Base-by-base conservation (phyloP, 139 green algal species). In the Nannochloris sp. region DNA sequence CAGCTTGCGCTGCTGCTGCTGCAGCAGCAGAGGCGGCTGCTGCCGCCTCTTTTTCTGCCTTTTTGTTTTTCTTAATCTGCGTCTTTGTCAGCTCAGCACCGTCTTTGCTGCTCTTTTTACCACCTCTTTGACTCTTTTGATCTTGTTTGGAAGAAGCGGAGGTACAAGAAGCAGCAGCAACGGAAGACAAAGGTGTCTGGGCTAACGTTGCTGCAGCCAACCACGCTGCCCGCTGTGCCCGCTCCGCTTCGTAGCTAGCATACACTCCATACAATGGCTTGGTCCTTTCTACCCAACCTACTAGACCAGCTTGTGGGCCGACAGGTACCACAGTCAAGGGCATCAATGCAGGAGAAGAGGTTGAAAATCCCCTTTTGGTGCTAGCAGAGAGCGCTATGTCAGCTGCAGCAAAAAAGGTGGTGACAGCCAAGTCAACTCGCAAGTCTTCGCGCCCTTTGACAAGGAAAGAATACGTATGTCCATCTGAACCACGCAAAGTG, bases 361-460 rank as follows among this genome's bases (percentile, higher is more conserved):
- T n/a, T 2, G 4, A 4, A 14, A 14, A 31, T 14, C 13, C 14
- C 32, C n/a, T 35, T 27, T 23, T 37, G 27, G 12, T 27, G 12
- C 23, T 34, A 2, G 71, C 65, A 5, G 46, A 35, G 25, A 93
- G 67, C 23, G 86, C 32, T 1, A 34, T 46, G 19, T 89, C 86
- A n/a, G 65, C 59, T n/a, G 47, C 53, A 9, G 39, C 60, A 30
- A 88, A 59, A 23, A 95, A 60, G 72, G 92, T 89, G 84, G 91
- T 89, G 4, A 97, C 61, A 23, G 82, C 71, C 51, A 88, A 82
- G 54, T 97, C 91, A 33, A 92, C 71, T 1, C 87, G 66, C 67
- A 97, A 73, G 44, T 97, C 91, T 57, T 97, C 91, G 7, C 81
- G 61, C 60, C 56, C 83, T 75, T 97, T 97, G 7, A 97, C 75